phyloP scores from a whole-genome alignment of 345 rosid species.

The Citrus australasica region DNA sequence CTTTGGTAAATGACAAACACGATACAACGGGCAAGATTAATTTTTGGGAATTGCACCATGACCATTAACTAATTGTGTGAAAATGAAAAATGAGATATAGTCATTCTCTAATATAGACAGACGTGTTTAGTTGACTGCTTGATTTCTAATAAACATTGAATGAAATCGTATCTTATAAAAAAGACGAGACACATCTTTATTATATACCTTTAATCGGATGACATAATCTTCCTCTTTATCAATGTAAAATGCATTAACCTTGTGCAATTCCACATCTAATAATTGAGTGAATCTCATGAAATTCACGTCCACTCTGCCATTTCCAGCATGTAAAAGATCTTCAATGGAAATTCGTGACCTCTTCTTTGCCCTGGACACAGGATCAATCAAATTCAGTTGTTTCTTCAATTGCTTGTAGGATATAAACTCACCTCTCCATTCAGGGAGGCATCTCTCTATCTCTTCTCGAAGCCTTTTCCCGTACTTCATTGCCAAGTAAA shows the following conservation, averaged over 20 bases:
- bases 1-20: too few species aligned
- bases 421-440: slow-evolving; percentile 34
- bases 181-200: background rate
- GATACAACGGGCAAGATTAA: too few species aligned
- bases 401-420: slow-evolving; percentile 43
- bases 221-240: slow-evolving; percentile 47
- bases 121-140: too few species aligned
- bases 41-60: too few species aligned
- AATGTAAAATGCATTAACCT: slow-evolving; percentile 34
- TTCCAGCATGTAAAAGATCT: slow-evolving; percentile 1
- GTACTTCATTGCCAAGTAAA: slow-evolving; percentile 27
- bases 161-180: too few species aligned
- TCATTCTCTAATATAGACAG: too few species aligned
- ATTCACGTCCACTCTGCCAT: slow-evolving; percentile 1
- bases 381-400: slow-evolving; percentile 27
- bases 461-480: slow-evolving; percentile 37
- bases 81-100: too few species aligned
- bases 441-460: slow-evolving; percentile 28
- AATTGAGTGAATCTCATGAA: slow-evolving; percentile 21
- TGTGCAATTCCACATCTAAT: slow-evolving; percentile 31
- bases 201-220: slow-evolving; percentile 32
- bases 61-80: too few species aligned
- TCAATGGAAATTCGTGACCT: slow-evolving; percentile 17
- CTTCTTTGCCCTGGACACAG: background rate
- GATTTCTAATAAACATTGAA: too few species aligned